Evolutionary conservation across 345 rosid genomes (phyloP), one percentile per base, ranked within the genome.

Genomic region (Rhodamnia rubescens): DNA sequence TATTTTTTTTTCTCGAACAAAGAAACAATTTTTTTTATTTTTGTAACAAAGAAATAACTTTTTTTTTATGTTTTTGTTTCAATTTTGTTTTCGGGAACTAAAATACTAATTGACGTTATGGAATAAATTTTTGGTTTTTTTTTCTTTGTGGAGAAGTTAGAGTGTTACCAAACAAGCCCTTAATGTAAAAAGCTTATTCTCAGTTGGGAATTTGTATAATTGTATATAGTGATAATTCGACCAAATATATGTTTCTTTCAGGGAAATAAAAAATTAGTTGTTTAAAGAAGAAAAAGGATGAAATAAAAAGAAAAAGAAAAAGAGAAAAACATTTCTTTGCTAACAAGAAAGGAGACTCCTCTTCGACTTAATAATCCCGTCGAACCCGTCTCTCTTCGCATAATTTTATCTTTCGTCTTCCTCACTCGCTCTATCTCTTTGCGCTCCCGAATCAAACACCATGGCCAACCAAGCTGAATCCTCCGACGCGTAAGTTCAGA

Each of bases 381-480:
- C 90, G 87, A 90, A 75, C 81, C 83, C 74, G 64, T 84, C 75
- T 58, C 83, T 55, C 82, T 36, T 18, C 49, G 74, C 53, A 40
- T 4, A 81, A 36, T 22, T 58, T 40, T 24, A 55, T 86, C 20
- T 8, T 14, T 40, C 85, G 16, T 27, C 32, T 49, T 12, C 44
- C 29, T 40, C 74, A 1, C 47, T 52, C 53, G n/a, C 74, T 40
- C 83, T 86, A 8, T 36, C 27, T 74, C 74, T 61, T n/a, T 53
- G 53, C 61, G 8, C 50, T 55, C 13, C 21, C 40, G 40, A 85
- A 42, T 44, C 47, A 13, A 24, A 61, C 40, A 75, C 89, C 87
- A 96, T 96, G 98, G 55, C 96, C 58, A 89, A 90, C 87, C 93
- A 95, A 88, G 92, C 97, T 2, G 98, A 96, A 92, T 93, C 99